Base-by-base conservation (phyloP, 257 asterid genomes). In the Nicotiana benthamiana region DNA sequence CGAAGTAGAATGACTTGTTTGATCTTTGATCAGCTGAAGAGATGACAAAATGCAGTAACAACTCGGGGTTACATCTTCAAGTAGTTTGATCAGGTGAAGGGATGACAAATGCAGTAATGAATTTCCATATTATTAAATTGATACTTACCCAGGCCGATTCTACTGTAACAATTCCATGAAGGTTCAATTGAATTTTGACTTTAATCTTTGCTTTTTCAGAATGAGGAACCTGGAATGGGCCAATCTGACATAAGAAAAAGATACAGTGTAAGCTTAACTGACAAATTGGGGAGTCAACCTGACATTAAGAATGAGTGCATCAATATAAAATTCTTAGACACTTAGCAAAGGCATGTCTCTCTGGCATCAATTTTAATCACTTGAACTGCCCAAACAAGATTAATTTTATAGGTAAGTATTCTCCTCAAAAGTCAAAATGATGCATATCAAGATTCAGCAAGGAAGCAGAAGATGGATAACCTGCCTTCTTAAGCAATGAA, bases 91-190 rank as follows among this genome's bases (percentile, higher is more conserved):
- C 82, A 90, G 92, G 97, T 92, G 92, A 86, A 85, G 61, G 76
- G 83, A 82, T 80, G 83, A 64, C 18, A 80, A 70, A 75, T 48
- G 40, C 78, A 48, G 36, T 72, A 17, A 46, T 13, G 15, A 72
- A 48, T 72, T 15, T 72, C 61, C 78, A 24, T 15, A 48, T 20
- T 46, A 75, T 26, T 9, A 70, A 68, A 80, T 80, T 64, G 70
- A 74, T 52, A 90, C 99, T 80, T 87, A 94, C 99, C 70, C 90
- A 86, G 54, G 96, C 97, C 65, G 97, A 88, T 62, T 88, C 91
- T 83, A 92, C 85, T 67, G 92, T 77, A 83, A 94, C 88, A 84
- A 92, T 87, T 79, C 99, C 99, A 74, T 93, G 93, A 82, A 91
- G 89, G 89, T 94, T 90, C 82, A 96, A 89, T 78, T 77, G 91